Percentiles rank a stretch among this genome's conserved stretches.
phyloP scores from a whole-genome alignment of 1,139 yeast species.

The Saccharomyces hybrid region DNA sequence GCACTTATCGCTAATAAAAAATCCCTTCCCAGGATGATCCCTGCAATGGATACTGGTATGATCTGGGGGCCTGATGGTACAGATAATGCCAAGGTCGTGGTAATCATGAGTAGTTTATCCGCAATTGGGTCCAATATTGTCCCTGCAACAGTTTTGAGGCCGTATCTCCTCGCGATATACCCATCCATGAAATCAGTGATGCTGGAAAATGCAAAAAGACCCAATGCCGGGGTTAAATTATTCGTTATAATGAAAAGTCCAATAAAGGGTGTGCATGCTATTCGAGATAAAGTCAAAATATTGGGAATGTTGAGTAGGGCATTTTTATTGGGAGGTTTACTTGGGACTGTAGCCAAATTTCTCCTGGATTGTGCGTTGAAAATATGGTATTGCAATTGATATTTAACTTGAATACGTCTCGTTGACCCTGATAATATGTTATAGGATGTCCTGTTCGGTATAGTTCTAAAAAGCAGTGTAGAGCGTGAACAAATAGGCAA shows the following conservation, averaged over 20 bases:
- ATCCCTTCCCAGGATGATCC: slow-evolving; percentile 78
- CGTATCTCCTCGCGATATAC: slow-evolving; percentile 71
- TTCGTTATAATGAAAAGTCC: slow-evolving; percentile 69
- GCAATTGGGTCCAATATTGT: slow-evolving; percentile 94
- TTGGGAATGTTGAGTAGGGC: slow-evolving; percentile 79
- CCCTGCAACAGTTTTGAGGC: slow-evolving; percentile 76
- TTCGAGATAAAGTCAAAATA: slow-evolving; percentile 68
- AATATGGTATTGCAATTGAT: not conserved
- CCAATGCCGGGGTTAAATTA: slow-evolving; percentile 55
- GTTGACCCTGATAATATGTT: not conserved
- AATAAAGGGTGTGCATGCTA: slow-evolving; percentile 71
- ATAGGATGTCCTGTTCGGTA: not conserved
- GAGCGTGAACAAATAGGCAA: not conserved
- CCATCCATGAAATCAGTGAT: slow-evolving; percentile 91
- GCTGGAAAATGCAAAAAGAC: slow-evolving; percentile 75
- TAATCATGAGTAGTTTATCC: slow-evolving; percentile 83
- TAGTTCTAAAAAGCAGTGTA: not conserved
- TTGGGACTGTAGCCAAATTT: not conserved
- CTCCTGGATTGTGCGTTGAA: not conserved
- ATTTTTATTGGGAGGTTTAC: slow-evolving; percentile 8
- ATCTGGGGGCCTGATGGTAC: slow-evolving; percentile 44
- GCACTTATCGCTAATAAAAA: slow-evolving; percentile 70
- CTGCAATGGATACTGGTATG: slow-evolving; percentile 63
- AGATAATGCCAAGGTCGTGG: slow-evolving; percentile 72
- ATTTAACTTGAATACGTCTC: not conserved